phyloP scores from a whole-genome alignment of 1,284 basidiomycete genomes.

The Puccinia brachypodii region DNA sequence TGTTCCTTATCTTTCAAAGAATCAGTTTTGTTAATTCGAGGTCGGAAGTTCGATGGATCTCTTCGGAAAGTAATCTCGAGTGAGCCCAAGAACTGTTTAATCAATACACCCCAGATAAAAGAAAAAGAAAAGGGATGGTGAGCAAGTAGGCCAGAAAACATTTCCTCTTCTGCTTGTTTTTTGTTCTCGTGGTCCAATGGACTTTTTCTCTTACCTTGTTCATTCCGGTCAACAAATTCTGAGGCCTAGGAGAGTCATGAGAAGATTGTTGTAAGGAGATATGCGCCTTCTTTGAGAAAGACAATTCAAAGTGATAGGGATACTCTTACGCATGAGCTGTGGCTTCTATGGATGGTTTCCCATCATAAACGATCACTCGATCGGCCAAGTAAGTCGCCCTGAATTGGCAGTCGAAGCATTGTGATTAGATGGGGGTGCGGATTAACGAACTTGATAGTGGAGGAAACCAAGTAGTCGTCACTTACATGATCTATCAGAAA shows the following conservation, averaged over 20 bases:
- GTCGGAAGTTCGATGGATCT: conserved; percentile 87
- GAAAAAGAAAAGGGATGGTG: neutral
- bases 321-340: conserved; percentile 75
- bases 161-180: neutral
- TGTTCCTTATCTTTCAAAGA: conserved; percentile 93
- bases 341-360: conserved; percentile 74
- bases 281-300: too few relatives aligned
- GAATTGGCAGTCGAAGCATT: conserved; percentile 61
- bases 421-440: neutral
- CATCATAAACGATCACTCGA: conserved; percentile 92
- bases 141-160: neutral
- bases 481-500: conserved; percentile 46
- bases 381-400: conserved; percentile 89
- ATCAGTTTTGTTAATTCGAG: conserved; percentile 88
- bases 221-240: conserved; percentile 81
- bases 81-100: conserved; percentile 71
- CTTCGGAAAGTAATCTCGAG: conserved; percentile 93
- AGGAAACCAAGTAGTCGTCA: neutral
- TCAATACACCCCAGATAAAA: too few relatives aligned
- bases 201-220: conserved; percentile 62
- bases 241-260: conserved; percentile 64
- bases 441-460: neutral
- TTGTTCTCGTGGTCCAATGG: neutral
- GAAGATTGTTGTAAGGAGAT: too few relatives aligned
- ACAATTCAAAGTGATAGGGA: neutral